phyloP scores from a whole-genome alignment of 1,139 yeast genomes.

The Taphrina deformans region DNA sequence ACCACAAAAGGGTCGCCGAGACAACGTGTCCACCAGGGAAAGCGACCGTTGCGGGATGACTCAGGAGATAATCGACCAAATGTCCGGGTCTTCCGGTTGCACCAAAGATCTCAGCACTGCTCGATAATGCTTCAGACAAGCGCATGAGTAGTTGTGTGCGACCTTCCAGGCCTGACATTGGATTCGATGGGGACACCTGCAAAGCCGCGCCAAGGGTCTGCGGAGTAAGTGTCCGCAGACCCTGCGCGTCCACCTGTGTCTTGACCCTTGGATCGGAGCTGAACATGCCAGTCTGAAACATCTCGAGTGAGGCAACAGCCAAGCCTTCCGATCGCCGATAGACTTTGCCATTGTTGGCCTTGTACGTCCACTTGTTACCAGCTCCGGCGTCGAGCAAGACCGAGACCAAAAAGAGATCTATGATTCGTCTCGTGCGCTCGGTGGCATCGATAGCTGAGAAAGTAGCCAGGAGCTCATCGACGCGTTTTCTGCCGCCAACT shows the following conservation, averaged over 20 bases:
- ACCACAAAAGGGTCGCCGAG: slow-evolving; percentile 53
- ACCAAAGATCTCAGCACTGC: slow-evolving; percentile 51
- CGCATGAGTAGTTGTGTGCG: slow-evolving; percentile 51
- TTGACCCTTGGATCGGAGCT: slow-evolving; percentile 46
- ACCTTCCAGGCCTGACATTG: slow-evolving; percentile 57
- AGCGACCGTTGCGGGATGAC: slow-evolving; percentile 37
- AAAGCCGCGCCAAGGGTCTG: slow-evolving; percentile 46
- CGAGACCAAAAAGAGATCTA: slow-evolving; percentile 59
- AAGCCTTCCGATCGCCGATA: slow-evolving; percentile 58
- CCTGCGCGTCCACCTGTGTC: slow-evolving; percentile 51
- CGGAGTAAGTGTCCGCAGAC: slow-evolving; percentile 45
- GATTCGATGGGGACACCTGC: slow-evolving; percentile 52
- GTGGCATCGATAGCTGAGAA: slow-evolving; percentile 44
- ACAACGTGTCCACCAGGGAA: slow-evolving; percentile 24
- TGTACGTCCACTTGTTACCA: slow-evolving; percentile 56
- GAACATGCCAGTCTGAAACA: slow-evolving; percentile 55
- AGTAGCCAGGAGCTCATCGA: slow-evolving; percentile 48
- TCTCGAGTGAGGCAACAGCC: slow-evolving; percentile 58
- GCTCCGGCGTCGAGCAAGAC: slow-evolving; percentile 66
- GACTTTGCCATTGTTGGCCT: slow-evolving; percentile 43
- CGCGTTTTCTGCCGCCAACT: slow-evolving; percentile 51
- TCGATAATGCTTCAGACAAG: slow-evolving; percentile 51
- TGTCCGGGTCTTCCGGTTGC: slow-evolving; percentile 56
- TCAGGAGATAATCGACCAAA: slow-evolving; percentile 50
- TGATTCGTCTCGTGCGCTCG: slow-evolving; percentile 53